Conservation (phyloP, 1,284 basidiomycete genomes). For the Veloboletus limbatus region DNA sequence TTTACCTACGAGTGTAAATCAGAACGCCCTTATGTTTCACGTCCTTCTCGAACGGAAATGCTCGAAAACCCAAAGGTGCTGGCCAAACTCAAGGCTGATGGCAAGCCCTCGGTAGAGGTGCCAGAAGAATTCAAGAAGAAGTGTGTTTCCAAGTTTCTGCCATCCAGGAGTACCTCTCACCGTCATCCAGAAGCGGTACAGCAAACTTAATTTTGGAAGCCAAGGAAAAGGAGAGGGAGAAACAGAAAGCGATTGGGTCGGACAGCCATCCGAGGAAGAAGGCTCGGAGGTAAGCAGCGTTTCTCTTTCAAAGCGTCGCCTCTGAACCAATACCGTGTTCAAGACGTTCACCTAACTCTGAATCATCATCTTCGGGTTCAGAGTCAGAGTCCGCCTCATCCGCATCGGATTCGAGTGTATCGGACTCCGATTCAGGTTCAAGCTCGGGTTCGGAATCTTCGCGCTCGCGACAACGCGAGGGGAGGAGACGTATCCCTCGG, state of each 20-base stretch:
- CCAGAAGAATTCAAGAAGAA: constrained; percentile 80
- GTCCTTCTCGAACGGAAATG: constrained; percentile 74
- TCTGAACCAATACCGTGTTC: constrained; percentile 10
- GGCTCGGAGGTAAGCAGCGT: constrained; percentile 46
- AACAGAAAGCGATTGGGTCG: constrained; percentile 38
- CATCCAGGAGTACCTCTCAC: constrained; percentile 7
- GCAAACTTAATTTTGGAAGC: constrained; percentile 71
- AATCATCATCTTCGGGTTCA: constrained; percentile 35
- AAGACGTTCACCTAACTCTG: constrained; percentile 24
- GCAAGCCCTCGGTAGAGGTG: constrained; percentile 69
- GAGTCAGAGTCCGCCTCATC: constrained; percentile 38
- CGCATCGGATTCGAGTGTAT: constrained; percentile 40
- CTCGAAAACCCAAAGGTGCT: constrained; percentile 67
- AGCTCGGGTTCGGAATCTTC: constrained; percentile 29
- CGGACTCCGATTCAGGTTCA: constrained; percentile 41
- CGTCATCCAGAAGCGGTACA: constrained; percentile 51
- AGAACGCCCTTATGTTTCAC: constrained; percentile 66
- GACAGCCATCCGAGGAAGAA: constrained; percentile 46
- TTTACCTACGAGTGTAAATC: constrained; percentile 79
- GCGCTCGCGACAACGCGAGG: constrained; percentile 45
- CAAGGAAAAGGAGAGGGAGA: constrained; percentile 67
- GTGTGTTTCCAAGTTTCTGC: constrained; percentile 39
- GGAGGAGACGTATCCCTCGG: constrained; percentile 44
- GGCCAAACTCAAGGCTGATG: constrained; percentile 61
- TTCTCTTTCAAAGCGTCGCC: neutral